phyloP scores from a whole-genome alignment of 2,329 filamentous ascomycete species.

The Aspergillus ochraceus region DNA sequence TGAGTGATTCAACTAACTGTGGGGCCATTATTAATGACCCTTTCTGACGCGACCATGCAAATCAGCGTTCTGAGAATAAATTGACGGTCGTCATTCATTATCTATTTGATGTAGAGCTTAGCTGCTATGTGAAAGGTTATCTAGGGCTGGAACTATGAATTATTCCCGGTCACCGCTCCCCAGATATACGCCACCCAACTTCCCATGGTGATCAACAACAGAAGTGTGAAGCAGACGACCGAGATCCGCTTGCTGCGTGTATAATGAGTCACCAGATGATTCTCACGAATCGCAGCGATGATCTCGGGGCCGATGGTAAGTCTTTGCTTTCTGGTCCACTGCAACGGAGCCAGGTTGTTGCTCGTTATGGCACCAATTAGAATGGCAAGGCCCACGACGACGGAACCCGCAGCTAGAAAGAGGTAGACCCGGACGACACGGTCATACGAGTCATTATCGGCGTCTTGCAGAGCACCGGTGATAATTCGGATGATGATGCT shows the following conservation, averaged over 20 bases:
- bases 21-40: neutral
- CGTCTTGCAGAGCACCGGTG: conserved; percentile 60
- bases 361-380: conserved; percentile 40
- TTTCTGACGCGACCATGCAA: too few relatives aligned
- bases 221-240: conserved; percentile 43
- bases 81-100: neutral
- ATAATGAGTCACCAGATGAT: conserved; percentile 39
- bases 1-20: neutral
- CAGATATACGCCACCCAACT: conserved; percentile 57
- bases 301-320: conserved; percentile 44
- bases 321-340: conserved; percentile 60
- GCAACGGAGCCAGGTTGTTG: conserved; percentile 51
- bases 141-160: conserved; percentile 22
- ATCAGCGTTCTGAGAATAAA: too few relatives aligned
- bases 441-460: conserved; percentile 57
- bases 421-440: conserved; percentile 59
- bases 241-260: conserved; percentile 45
- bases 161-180: conserved; percentile 58
- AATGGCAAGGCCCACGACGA: conserved; percentile 47
- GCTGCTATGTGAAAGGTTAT: too few relatives aligned
- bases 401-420: conserved; percentile 51
- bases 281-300: conserved; percentile 45
- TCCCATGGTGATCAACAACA: conserved; percentile 52
- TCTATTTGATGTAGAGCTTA: too few relatives aligned
- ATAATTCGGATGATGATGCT: conserved; percentile 61